Evolutionary conservation across 1,284 basidiomycete species (phyloP).

Genomic region (Crucibulum parvulum): DNA sequence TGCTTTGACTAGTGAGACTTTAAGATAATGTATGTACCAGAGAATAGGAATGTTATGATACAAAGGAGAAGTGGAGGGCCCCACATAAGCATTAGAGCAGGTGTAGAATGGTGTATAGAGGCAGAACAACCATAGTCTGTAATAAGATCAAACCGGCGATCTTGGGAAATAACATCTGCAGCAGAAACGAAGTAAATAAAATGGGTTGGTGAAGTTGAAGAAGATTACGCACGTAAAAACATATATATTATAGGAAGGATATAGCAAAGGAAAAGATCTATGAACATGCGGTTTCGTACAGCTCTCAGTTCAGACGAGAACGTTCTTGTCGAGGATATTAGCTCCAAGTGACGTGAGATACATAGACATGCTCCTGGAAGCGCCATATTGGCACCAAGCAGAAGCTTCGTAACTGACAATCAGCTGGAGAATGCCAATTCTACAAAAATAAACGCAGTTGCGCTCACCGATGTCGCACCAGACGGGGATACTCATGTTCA

Average conservation of each 20-base stretch:
- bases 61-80: constrained; percentile 61
- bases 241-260: constrained; percentile 62
- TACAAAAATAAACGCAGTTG: background rate
- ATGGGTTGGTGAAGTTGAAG: background rate
- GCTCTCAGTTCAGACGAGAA: constrained; percentile 34
- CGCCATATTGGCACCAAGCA: constrained; percentile 55
- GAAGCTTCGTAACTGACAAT: constrained; percentile 43
- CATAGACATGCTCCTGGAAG: constrained; percentile 67
- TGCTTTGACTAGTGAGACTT: too few species aligned
- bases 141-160: constrained; percentile 72
- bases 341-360: constrained; percentile 52
- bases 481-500: constrained; percentile 47
- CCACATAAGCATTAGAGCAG: constrained; percentile 62
- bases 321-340: constrained; percentile 46
- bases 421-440: constrained; percentile 16
- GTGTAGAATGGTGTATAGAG: constrained; percentile 58
- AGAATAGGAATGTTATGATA: constrained; percentile 45
- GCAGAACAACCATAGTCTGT: constrained; percentile 70
- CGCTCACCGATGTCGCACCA: constrained; percentile 76
- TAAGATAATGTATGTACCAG: constrained; percentile 30
- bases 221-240: constrained; percentile 58
- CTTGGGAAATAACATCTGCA: constrained; percentile 69
- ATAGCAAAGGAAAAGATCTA: constrained; percentile 61
- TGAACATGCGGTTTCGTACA: constrained; percentile 40
- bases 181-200: background rate